Conservation (phyloP, 2,329 filamentous ascomycete genomes). For the Aspergillus clavatus region DNA sequence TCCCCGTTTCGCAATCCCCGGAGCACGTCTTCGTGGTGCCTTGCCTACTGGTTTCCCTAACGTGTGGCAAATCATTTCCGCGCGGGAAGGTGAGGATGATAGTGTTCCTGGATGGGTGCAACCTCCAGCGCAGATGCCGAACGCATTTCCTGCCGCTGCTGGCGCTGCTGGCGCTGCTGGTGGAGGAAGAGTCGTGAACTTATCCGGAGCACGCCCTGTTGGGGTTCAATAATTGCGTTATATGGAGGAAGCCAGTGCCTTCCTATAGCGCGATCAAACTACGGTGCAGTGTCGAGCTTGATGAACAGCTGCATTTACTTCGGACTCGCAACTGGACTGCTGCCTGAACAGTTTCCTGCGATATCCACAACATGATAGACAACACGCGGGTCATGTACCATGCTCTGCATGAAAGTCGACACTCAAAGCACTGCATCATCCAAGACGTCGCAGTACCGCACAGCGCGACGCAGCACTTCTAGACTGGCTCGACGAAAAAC, state of each 20-base stretch:
- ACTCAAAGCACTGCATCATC: conserved; percentile 51
- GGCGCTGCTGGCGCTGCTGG: too few species aligned
- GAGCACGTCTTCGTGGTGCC: conserved; percentile 49
- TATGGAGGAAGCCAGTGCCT: background rate
- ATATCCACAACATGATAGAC: too few species aligned
- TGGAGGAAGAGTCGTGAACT: conserved; percentile 54
- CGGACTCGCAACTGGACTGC: too few species aligned
- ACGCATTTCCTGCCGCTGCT: conserved; percentile 21
- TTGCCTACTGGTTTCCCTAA: conserved; percentile 59
- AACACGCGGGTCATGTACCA: conserved; percentile 56
- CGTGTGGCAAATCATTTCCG: conserved; percentile 64
- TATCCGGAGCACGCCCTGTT: conserved; percentile 53
- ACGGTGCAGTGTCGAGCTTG: too few species aligned
- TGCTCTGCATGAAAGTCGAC: conserved; percentile 53
- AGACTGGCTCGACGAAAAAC: conserved; percentile 39
- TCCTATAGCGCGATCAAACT: too few species aligned
- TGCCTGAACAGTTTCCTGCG: too few species aligned
- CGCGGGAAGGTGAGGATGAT: conserved; percentile 55
- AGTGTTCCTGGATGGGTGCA: conserved; percentile 74
- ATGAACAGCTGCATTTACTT: too few species aligned
- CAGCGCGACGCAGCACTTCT: conserved; percentile 47
- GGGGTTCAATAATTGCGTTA: conserved; percentile 28
- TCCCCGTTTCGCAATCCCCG: conserved; percentile 74
- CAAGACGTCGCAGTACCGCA: conserved; percentile 58
- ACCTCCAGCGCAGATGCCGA: conserved; percentile 13